Base-by-base conservation (phyloP, 495 filamentous ascomycete species). In the Penicillium taxi region DNA sequence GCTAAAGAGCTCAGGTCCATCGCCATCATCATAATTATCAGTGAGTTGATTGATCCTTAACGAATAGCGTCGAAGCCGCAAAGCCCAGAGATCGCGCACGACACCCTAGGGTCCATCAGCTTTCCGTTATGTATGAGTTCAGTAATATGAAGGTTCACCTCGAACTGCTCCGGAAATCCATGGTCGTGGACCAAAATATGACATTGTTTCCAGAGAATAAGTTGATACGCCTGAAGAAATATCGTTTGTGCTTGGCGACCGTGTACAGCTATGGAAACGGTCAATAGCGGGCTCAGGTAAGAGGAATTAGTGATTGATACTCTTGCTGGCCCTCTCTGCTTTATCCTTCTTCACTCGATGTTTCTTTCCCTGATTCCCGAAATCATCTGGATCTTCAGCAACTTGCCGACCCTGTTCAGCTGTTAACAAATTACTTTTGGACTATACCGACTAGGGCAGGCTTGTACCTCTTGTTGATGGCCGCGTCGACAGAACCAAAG, bases 181-280 rank as follows among this genome's bases (percentile, higher is more conserved):
- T 75, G 75, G 6, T 66, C 57, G 20, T 75, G 62, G 6, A 86
- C 62, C 28, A 88, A 56, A 46, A 69, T 78, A 50, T 75, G 55
- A 32, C 74, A 70, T 66, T 89, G 84, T 55, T 85, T 83, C 65
- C 79, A 75, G 1, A 90, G 61, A 19, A 98, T 75, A n/a, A 96
- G 61, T 59, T 96, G 91, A 35, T 86, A 77, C 47, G 73, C 80
- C 55, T 90, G 80, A 24, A 98, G 63, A 58, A 80, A 94, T n/a
- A 94, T 70, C 42, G 82, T 74, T 36, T 73, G 70, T 17, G 81
- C 89, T 26, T 75, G 63, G 31, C 67, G 66, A 34, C 86, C 87
- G 6, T 61, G 55, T 34, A 78, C 67, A 33, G 69, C 69, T 74
- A 30, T 25, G 11, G 24, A 9, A 34, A 15, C 8, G 12, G 4